A percentile compares a stretch with the other conserved stretches of the same genome.
These are phyloP conservation scores for Yamadazyma diddensiae DNA, from an alignment of 1,139 yeast genomes.

Conservation along the genomic window DNA sequence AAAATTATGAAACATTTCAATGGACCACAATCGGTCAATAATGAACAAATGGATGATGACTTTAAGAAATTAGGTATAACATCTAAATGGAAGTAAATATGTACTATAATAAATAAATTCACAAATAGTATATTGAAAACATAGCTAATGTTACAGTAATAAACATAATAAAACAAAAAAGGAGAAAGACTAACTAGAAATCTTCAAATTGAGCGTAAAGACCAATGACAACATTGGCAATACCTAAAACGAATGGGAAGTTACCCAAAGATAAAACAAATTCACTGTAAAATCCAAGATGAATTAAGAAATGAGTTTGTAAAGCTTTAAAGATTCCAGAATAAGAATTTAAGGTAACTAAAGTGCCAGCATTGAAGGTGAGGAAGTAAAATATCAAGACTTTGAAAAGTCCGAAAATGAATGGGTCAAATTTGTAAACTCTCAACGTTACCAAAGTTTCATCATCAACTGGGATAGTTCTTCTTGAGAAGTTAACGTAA, in stretches of 20 bases:
- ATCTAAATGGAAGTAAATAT: conserved; percentile 32
- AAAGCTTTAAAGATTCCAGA: conserved; percentile 36
- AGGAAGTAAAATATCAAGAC: conserved; percentile 45
- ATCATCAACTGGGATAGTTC: conserved; percentile 40
- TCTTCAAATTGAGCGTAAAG: conserved; percentile 51
- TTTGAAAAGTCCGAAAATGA: conserved; percentile 53
- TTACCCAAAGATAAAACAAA: conserved; percentile 41
- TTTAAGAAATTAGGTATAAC: conserved; percentile 36
- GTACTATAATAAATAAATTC: neutral
- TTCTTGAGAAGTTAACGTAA: conserved; percentile 52
- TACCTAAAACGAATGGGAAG: conserved; percentile 47
- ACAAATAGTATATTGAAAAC: conserved; percentile 9
- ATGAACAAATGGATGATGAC: conserved; percentile 36
- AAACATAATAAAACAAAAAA: conserved; percentile 13
- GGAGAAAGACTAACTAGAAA: conserved; percentile 17
- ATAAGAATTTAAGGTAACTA: conserved; percentile 26
- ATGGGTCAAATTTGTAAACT: conserved; percentile 52
- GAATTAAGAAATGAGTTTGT: conserved; percentile 33
- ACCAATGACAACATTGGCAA: conserved; percentile 48
- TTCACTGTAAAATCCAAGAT: conserved; percentile 36
- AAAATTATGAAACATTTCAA: conserved; percentile 44
- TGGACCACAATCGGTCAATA: conserved; percentile 38
- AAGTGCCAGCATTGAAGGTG: conserved; percentile 28
- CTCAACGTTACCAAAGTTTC: conserved; percentile 35
- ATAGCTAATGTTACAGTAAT: conserved; percentile 17